Base-by-base conservation (phyloP, 495 filamentous ascomycete species). In the Aspergillus coremiiformis region DNA sequence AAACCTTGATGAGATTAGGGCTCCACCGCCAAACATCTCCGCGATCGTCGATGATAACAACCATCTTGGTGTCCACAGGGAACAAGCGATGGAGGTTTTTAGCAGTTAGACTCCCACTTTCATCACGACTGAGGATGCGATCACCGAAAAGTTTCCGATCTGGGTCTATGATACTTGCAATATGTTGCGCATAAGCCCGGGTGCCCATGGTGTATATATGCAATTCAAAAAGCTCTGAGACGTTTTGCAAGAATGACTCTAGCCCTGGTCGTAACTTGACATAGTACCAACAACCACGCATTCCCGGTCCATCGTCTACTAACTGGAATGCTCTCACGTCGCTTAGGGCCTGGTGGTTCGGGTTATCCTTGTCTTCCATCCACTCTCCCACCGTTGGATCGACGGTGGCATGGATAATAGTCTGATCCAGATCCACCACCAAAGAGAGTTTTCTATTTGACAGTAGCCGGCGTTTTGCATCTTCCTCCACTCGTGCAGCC, bases 151-250 rank as follows among this genome's bases (percentile, higher is more conserved):
- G 79, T 63, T 85, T 92, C 44, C 84, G 82, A 21, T 89, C 81
- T 1, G 92, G 92, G 65, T 99, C 93, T 47, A 99, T 86, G 56
- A 96, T 90, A 59, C 86, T 84, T 17, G 92, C 92, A 58, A 99
- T 93, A 49, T 87, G 81, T 54, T 91, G 76, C 22, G 93, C 93
- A 64, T 99, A 99, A 8, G 90, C 87, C 54, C 93, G 82, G 39
- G 93, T 99, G 49, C 91, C 93, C 93, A 97, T 97, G 20, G 93
- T 98, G 72, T 99, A 99, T 61, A 99, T 91, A 58, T 99, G 93
- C 57, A 97, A 71, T 66, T 99, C 93, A 66, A 90, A 99, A 54
- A 94, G 72, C 60, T 85, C 74, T 3, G 90, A 80, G 51, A 97
- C 78, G 17, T 80, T 81, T 51, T 87, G 72, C 52, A 99, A 71